Conservation (phyloP, 108 stramenopile genomes). For the Phaeodactylum tricornutum region DNA sequence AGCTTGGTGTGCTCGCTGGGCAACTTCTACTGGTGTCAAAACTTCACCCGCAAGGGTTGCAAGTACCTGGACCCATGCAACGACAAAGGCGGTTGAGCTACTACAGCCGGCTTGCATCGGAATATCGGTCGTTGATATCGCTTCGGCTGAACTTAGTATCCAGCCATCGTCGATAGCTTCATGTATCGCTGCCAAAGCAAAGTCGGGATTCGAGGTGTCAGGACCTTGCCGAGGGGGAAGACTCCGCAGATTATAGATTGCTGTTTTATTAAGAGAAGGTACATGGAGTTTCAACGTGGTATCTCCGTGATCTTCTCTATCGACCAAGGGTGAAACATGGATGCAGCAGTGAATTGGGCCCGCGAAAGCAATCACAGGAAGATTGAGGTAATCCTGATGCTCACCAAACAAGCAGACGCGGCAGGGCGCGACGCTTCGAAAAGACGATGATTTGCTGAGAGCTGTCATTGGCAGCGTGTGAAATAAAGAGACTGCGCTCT, state of each 20-base stretch:
- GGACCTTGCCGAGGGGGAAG: constrained; percentile 12
- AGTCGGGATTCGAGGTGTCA: constrained; percentile 6
- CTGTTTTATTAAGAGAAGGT: constrained; percentile 3
- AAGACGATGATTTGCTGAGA: too few relatives aligned
- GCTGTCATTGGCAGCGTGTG: too few relatives aligned
- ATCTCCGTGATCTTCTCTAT: not conserved
- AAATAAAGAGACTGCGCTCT: too few relatives aligned
- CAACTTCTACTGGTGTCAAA: constrained; percentile 5
- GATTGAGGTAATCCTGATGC: constrained; percentile 27
- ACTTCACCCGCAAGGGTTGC: constrained; percentile 5
- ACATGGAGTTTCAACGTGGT: constrained; percentile 1
- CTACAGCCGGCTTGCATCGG: constrained; percentile 23
- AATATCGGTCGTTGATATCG: constrained; percentile 16
- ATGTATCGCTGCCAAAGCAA: constrained; percentile 29
- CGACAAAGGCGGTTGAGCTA: constrained; percentile 22
- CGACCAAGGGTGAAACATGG: constrained; percentile 1
- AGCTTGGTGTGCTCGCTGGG: constrained; percentile 14
- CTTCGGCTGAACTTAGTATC: constrained; percentile 8
- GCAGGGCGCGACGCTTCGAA: constrained; percentile 14
- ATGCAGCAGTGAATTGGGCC: constrained; percentile 15
- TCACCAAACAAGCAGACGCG: constrained; percentile 29
- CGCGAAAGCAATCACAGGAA: constrained; percentile 29
- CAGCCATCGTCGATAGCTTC: constrained; percentile 22
- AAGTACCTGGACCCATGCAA: constrained; percentile 17
- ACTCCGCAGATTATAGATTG: constrained; percentile 11